phyloP scores from a whole-genome alignment of 129 eudicot species.

The Chrysanthemum makinoi region DNA sequence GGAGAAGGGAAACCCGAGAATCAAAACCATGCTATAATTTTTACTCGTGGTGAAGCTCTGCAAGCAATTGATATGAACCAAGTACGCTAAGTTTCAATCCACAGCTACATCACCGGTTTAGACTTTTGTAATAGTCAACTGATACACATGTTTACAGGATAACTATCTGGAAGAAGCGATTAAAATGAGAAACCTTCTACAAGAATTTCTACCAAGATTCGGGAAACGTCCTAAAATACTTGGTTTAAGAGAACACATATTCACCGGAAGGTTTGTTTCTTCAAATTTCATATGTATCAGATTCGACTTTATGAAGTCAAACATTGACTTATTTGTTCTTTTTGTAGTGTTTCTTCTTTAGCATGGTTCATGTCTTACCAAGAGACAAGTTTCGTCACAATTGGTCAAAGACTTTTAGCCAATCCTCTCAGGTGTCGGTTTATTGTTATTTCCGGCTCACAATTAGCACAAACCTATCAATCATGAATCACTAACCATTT shows the following conservation, averaged over 20 bases:
- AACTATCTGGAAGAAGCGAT: constrained; percentile 94
- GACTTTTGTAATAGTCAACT: constrained; percentile 14
- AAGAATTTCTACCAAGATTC: constrained; percentile 55
- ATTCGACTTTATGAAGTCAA: constrained; percentile 29
- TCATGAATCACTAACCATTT: constrained; percentile 8
- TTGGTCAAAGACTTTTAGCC: constrained; percentile 92
- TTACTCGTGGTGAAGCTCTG: constrained; percentile 98
- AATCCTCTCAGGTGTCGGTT: constrained; percentile 78
- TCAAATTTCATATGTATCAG: constrained; percentile 7
- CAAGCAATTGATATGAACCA: constrained; percentile 99
- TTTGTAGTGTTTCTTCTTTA: constrained; percentile 84
- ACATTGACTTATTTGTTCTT: constrained; percentile 1
- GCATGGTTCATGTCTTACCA: constrained; percentile 99
- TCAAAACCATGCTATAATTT: constrained; percentile 92
- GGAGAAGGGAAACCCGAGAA: constrained; percentile 99
- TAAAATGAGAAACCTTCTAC: constrained; percentile 85
- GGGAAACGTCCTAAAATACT: constrained; percentile 59
- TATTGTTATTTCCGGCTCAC: constrained; percentile 11
- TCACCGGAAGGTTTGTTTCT: constrained; percentile 83
- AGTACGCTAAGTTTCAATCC: constrained; percentile 40
- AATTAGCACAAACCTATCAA: neutral
- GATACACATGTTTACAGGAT: constrained; percentile 49
- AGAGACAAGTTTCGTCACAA: constrained; percentile 94
- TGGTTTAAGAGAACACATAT: constrained; percentile 94
- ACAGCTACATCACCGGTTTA: constrained; percentile 11